Evolutionary conservation across 257 asterid species (phyloP).

Genomic region (Penstemon davidsonii): DNA sequence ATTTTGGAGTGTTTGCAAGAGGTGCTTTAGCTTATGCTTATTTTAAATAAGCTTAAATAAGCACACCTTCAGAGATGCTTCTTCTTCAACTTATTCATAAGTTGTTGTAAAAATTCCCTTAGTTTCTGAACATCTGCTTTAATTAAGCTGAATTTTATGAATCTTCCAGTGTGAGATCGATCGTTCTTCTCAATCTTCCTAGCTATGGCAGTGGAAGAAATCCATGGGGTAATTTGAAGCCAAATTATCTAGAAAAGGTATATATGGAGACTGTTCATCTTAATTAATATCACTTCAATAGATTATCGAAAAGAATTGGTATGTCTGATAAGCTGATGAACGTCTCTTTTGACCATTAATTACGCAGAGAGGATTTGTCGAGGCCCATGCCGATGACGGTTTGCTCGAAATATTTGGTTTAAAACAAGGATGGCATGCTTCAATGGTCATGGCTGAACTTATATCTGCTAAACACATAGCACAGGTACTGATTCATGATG

Average conservation of each 20-base stretch:
- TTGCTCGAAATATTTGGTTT: conserved; percentile 70
- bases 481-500: conserved; percentile 51
- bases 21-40: no score
- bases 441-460: conserved; percentile 87
- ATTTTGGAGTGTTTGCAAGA: no score
- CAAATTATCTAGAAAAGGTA: conserved; percentile 66
- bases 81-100: no score
- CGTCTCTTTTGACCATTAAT: neutral
- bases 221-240: conserved; percentile 90
- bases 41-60: no score
- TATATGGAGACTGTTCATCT: no score
- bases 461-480: conserved; percentile 88
- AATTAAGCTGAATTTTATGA: conserved; percentile 23
- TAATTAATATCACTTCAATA: neutral
- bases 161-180: conserved; percentile 79
- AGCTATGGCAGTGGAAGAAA: conserved; percentile 97
- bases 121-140: conserved; percentile 1
- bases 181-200: conserved; percentile 89
- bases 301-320: neutral
- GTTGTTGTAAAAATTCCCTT: no score
- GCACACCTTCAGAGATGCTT: no score
- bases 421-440: conserved; percentile 98
- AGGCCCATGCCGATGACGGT: conserved; percentile 84
- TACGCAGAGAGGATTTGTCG: conserved; percentile 74
- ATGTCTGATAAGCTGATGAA: conserved; percentile 8